A percentile compares a stretch with the other conserved stretches of the same genome.
phyloP scores from a whole-genome alignment of 73 alveolate genomes.

The Paramecium bursaria region DNA sequence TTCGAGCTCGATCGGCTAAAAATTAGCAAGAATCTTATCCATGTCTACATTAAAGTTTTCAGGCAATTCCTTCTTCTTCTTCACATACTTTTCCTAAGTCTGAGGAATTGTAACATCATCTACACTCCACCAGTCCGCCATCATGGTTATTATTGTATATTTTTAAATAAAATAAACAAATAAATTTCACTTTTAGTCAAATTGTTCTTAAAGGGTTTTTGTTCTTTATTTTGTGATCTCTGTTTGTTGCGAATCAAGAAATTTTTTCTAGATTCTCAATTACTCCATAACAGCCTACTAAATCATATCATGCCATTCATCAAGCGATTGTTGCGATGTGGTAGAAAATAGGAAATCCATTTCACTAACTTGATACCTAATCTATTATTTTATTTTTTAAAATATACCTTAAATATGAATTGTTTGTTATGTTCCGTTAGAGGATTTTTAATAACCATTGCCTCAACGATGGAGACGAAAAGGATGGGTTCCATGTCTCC shows the following conservation, averaged over 20 bases:
- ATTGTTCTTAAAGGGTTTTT: no score
- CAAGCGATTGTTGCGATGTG: not conserved
- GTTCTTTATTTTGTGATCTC: not conserved
- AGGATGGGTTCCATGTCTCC: constrained; percentile 49
- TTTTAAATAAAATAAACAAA: no score
- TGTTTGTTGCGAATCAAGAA: not conserved
- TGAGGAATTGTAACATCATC: not conserved
- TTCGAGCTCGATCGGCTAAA: not conserved
- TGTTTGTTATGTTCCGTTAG: not conserved
- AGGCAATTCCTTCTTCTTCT: not conserved
- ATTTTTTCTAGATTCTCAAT: not conserved
- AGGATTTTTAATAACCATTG: constrained; percentile 46
- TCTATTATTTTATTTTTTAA: not conserved
- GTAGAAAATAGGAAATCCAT: constrained; percentile 14
- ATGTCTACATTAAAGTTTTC: not conserved
- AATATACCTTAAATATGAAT: constrained; percentile 5
- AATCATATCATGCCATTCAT: constrained; percentile 53
- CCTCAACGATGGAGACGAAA: constrained; percentile 35
- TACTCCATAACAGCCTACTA: not conserved
- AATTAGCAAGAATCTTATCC: not conserved
- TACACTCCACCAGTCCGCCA: not conserved
- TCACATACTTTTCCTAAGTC: no score
- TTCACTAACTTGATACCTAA: constrained; percentile 27
- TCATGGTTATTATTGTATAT: not conserved
- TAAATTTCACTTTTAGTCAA: not conserved